Conservation (phyloP, 768 basidiomycete species). For the Naganishia randhawae region DNA sequence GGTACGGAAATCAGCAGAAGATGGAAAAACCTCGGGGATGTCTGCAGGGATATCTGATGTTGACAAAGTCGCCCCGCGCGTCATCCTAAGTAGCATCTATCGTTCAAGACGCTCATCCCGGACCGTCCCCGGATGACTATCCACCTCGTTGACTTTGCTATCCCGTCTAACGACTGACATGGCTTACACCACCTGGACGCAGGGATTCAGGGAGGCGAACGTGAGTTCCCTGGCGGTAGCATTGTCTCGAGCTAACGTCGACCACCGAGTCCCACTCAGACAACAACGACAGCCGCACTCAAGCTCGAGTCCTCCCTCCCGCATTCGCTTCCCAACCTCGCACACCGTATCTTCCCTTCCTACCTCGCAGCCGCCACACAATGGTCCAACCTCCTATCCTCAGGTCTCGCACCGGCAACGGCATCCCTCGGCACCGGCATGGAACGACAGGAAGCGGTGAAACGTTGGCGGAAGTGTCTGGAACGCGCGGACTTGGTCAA, state of each 20-base stretch:
- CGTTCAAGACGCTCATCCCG: no score
- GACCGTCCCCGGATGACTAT: not conserved
- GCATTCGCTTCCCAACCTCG: constrained; percentile 7
- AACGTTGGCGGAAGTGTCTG: constrained; percentile 47
- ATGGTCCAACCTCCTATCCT: constrained; percentile 27
- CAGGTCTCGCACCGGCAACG: constrained; percentile 19
- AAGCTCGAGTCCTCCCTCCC: constrained; percentile 22
- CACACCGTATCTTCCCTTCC: constrained; percentile 19
- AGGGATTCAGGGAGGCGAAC: constrained; percentile 24
- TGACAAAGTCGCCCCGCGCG: not conserved
- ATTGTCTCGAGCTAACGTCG: not conserved
- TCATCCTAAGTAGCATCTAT: no score
- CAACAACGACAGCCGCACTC: constrained; percentile 16
- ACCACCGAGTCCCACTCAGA: not conserved
- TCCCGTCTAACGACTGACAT: not conserved
- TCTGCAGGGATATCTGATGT: not conserved
- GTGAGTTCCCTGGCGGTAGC: not conserved
- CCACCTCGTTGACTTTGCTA: not conserved
- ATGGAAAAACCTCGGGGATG: no score
- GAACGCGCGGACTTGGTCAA: constrained; percentile 49
- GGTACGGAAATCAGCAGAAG: no score
- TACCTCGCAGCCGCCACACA: constrained; percentile 25
- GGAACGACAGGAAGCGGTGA: constrained; percentile 31
- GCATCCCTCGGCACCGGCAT: not conserved
- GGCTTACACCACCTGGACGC: constrained; percentile 23